A percentile compares a stretch with the other conserved stretches of the same genome.
Evolutionary conservation across 2,329 filamentous ascomycete species (phyloP).

Genomic region (Aureobasidium sp.): DNA sequence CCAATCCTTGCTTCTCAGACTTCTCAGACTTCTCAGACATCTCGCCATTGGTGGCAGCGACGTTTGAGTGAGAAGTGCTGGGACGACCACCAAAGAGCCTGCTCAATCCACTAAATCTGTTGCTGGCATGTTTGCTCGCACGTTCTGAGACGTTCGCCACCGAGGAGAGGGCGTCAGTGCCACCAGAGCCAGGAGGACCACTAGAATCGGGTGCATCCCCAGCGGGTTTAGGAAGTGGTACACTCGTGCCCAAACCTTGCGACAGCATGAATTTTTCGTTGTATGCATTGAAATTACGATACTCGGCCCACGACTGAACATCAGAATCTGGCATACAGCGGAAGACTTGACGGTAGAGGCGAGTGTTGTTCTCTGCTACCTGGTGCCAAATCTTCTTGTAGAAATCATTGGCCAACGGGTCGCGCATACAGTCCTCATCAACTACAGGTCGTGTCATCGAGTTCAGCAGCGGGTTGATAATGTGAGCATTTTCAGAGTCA

Average conservation of each 20-base stretch:
- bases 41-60: not conserved
- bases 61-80: constrained; percentile 4
- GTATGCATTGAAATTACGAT: constrained; percentile 76
- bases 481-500: constrained; percentile 40
- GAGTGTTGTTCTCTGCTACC: constrained; percentile 89
- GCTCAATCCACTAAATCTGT: constrained; percentile 7
- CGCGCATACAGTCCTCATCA: constrained; percentile 87
- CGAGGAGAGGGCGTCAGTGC: constrained; percentile 18
- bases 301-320: constrained; percentile 87
- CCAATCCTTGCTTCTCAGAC: constrained; percentile 13
- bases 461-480: constrained; percentile 45
- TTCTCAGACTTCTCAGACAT: constrained; percentile 15
- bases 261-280: constrained; percentile 66
- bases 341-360: constrained; percentile 87
- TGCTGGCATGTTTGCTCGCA: constrained; percentile 10
- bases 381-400: constrained; percentile 82
- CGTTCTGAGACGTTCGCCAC: constrained; percentile 6
- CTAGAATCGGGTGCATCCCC: constrained; percentile 43
- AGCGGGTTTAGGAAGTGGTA: constrained; percentile 37
- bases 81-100: constrained; percentile 5
- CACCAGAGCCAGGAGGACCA: constrained; percentile 41
- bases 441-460: constrained; percentile 70
- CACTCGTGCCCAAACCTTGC: constrained; percentile 49
- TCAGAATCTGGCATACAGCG: constrained; percentile 95
- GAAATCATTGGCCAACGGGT: constrained; percentile 76